Evolutionary conservation across 2,329 filamentous ascomycete species (phyloP), one percentile per base, ranked within the genome.

Genomic region (Neurospora sp.): DNA sequence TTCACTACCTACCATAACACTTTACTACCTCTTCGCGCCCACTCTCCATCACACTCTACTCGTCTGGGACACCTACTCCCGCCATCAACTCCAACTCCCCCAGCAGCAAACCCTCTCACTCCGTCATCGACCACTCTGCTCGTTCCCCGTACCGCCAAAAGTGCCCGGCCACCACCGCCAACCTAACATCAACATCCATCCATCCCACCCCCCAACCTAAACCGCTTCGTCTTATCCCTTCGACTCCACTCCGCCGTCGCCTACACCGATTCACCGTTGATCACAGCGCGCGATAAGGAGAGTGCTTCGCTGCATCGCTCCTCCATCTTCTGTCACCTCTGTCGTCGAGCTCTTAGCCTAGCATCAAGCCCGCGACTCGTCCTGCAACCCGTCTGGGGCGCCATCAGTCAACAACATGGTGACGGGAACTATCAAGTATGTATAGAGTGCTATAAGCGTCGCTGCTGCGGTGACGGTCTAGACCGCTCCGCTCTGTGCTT

Each of bases 341-440:
- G 69, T 70, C 70, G 66, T 72, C 70, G 66, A 73, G 39, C 52
- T 68, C 36, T 69, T 33, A 70, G 33, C 70, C 71, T 68, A 70
- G 66, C 72, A 69, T 66, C 71, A 68, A 70, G 70, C 71, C 71
- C 70, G 66, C 68, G 52, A 62, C 62, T 71, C 69, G 75, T 73
- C 76, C 77, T 79, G 81, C 81, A 80, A 62, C 77, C 70, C 74
- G 72, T 73, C 79, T 79, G 78, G 81, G 81, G 78, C 76, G 76
- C 75, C 77, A 76, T 72, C 78, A 76, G 76, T 77, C 80, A 86
- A 82, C 79, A 86, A 36, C 33, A 36, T 87, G 83, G 86, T 87
- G 77, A 86, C 88, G 81, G 86, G 86, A 83, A 89, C 86, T 76
- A 89, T 89, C 81, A 89, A 89, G 86, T 89, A 82, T 78, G 86